phyloP scores from a whole-genome alignment of 257 asterid genomes.

The Solanum ossicruentum region DNA sequence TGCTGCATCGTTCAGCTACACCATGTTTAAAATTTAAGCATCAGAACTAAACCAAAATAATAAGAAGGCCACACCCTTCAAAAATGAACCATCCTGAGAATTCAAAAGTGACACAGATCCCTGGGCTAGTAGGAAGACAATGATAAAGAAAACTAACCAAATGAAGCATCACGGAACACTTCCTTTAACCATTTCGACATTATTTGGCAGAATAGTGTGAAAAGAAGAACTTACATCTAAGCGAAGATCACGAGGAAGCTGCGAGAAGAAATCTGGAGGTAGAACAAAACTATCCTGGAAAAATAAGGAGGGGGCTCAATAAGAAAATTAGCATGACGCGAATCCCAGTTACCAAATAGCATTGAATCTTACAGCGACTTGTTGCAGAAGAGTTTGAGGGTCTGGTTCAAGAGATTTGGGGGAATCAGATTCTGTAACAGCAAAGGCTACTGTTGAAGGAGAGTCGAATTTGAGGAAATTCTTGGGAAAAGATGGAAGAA shows the following conservation, averaged over 20 bases:
- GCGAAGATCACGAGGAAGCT: conserved; percentile 87
- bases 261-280: conserved; percentile 61
- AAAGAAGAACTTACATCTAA: conserved; percentile 53
- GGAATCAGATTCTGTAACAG: conserved; percentile 64
- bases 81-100: neutral
- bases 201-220: neutral
- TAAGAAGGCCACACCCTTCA: neutral
- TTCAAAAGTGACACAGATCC: neutral
- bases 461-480: conserved; percentile 22
- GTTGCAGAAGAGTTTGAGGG: conserved; percentile 47
- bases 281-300: conserved; percentile 64
- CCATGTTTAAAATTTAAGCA: conserved; percentile 2
- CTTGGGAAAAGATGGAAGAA: neutral
- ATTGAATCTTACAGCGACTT: conserved; percentile 45
- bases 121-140: neutral
- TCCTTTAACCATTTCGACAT: neutral
- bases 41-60: neutral
- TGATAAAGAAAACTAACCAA: neutral
- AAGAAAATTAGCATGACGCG: neutral
- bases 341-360: neutral
- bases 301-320: neutral
- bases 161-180: neutral
- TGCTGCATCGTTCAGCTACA: conserved; percentile 95
- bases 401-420: conserved; percentile 49
- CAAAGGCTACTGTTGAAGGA: conserved; percentile 21